Base-by-base conservation (phyloP, 108 stramenopile genomes). In the Nitzschia sp. region DNA sequence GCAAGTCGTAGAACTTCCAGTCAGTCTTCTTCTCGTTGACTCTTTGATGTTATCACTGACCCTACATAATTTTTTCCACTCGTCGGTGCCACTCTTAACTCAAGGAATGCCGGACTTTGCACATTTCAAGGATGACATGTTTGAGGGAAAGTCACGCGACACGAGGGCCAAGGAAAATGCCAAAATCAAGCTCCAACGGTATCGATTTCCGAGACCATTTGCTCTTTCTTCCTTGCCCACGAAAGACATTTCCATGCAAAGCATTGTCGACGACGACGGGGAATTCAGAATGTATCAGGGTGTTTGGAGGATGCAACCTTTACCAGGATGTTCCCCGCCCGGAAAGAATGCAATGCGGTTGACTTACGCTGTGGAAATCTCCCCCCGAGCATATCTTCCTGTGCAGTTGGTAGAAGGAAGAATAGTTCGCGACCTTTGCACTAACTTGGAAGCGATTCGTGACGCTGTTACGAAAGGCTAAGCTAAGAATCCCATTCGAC, bases 261-360 rank as follows among this genome's bases (percentile, higher is more conserved):
- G 83, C 52, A 80, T 91, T 30, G 76, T 58, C 30, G 73, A 85
- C 46, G 95, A 96, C 58, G 87, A 92, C 73, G 94, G 94, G 29
- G 95, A 96, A 56, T 96, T 96, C 63, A 80, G 90, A 11, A 66
- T 93, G 71, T 96, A 96, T 68, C 95, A 96, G 76, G 95, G 95
- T 29, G 87, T 96, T 13, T 96, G 95, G 95, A 61, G 92, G 38
- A 89, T 93, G 90, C 95, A 96, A 64, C 88, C 91, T 2, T 60
- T 96, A 36, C 88, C 90, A 3, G 89, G 89, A 11, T 96, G 94
- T 64, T 80, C 88, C 1, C 85, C 86, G 16, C 75, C 78, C 1
- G 91, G 88, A 4, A 70, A 73, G 28, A 55, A 77, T 41, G 86
- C 88, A n/a, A 96, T 91, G 86, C 58, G 95, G 36, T 62, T 96